phyloP scores from a whole-genome alignment of 352 stramenopile genomes.

The Phytophthora capsici region DNA sequence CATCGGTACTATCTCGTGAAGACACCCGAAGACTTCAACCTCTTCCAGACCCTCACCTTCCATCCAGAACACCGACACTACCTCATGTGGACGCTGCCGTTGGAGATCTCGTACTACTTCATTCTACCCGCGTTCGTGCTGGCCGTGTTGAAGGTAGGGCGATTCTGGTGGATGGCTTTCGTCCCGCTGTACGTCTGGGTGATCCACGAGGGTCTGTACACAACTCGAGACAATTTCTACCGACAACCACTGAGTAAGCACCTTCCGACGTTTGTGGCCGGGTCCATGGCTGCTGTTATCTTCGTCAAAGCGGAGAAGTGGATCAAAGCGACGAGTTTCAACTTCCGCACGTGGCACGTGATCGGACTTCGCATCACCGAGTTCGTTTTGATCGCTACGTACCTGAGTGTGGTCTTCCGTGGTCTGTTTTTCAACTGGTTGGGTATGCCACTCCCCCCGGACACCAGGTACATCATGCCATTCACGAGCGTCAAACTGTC shows the following conservation, averaged over 20 bases:
- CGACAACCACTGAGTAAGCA: constrained; percentile 3
- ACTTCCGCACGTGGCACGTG: neutral
- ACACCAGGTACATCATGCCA: neutral
- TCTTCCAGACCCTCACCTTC: constrained; percentile 12
- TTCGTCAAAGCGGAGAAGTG: constrained; percentile 8
- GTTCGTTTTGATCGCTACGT: neutral
- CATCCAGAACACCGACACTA: constrained; percentile 10
- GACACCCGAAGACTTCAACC: constrained; percentile 3
- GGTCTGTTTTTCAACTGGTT: constrained; percentile 3
- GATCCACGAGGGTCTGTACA: constrained; percentile 14
- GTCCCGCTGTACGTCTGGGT: constrained; percentile 12
- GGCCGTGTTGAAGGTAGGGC: neutral
- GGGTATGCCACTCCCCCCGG: neutral
- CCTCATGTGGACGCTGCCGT: constrained; percentile 17
- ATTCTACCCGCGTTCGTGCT: constrained; percentile 16
- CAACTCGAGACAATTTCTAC: constrained; percentile 6
- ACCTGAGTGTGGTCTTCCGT: neutral
- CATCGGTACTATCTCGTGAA: constrained; percentile 8
- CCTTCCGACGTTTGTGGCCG: constrained; percentile 12
- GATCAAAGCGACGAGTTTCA: constrained; percentile 2
- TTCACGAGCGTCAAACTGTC: neutral
- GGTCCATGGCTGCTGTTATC: constrained; percentile 10
- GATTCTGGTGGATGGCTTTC: constrained; percentile 14
- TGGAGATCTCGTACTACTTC: constrained; percentile 28
- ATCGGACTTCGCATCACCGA: neutral